Evolutionary conservation across 2,329 filamentous ascomycete species (phyloP).

Genomic region (Coniochaeta hoffmannii): DNA sequence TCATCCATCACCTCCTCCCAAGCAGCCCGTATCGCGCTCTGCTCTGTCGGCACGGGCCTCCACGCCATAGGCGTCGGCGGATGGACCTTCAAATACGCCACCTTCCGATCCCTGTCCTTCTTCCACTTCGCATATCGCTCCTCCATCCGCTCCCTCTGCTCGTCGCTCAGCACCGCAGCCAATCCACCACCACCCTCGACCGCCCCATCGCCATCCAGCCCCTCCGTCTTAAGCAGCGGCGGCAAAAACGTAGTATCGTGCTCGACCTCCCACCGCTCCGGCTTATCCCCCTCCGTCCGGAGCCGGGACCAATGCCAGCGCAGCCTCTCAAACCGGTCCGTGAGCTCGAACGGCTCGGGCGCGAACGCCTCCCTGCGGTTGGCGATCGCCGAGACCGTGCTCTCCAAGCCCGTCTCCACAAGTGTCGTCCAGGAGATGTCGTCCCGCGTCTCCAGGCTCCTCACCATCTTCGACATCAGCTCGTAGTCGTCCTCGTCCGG

Average conservation of each 20-base stretch:
- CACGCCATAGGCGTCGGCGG: conserved; percentile 1
- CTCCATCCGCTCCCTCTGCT: not conserved
- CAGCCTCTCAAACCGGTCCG: not conserved
- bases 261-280: not conserved
- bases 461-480: not conserved
- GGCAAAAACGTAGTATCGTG: not conserved
- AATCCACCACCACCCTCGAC: not conserved
- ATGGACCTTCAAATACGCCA: conserved; percentile 1
- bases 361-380: not conserved
- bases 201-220: not conserved
- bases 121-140: not conserved
- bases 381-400: not conserved
- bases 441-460: not conserved
- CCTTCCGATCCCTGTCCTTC: not conserved
- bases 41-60: not conserved
- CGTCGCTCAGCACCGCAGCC: not conserved
- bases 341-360: not conserved
- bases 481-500: conserved; percentile 2
- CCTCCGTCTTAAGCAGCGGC: not conserved
- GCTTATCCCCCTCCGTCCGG: not conserved
- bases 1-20: not conserved
- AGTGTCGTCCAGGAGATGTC: conserved; percentile 2
- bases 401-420: not conserved
- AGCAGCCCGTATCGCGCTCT: not conserved
- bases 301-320: not conserved